Evolutionary conservation across 495 filamentous ascomycete species (phyloP), one percentile per base, ranked within the genome.

Genomic region (Thozetella sp.): DNA sequence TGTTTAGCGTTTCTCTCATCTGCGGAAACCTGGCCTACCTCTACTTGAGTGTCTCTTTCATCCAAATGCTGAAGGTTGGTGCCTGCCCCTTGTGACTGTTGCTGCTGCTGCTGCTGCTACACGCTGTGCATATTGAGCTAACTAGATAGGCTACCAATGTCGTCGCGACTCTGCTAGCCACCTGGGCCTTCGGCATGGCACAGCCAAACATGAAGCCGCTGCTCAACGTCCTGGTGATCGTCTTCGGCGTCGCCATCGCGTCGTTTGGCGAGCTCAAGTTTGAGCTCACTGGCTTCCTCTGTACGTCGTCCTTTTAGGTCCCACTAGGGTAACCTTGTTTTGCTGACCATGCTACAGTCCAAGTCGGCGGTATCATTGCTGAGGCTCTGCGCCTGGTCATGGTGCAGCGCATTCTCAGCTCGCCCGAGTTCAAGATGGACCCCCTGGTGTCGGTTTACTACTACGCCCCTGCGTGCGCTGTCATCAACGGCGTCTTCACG

Each of bases 351-450:
- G 10, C 43, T n/a, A 4, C n/a, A 48, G 43, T 48, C 83, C 92
- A 96, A 76, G 69, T 87, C 52, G 86, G 79, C 56, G 92, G 92
- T 73, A 88, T 96, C 66, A 68, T 88, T 66, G 93, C 93, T 74
- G 92, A 96, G 75, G 91, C 92, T 59, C 85, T 89, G 59, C 88
- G 92, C 64, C 81, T 96, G 64, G 89, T 90, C 72, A 86, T 96
- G 88, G 90, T 96, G 25, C 87, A 94, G 79, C 85, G 85, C 53
- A 78, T 96, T 53, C 84, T 96, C 50, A 91, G 85, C 80, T 89
- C 88, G 19, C 79, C 89, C 53, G 91, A 93, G 75, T 93, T 86
- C 83, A 94, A 93, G 85, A 96, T 96, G 92, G 91, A 96, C 72
- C 92, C 92, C 56, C 84, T 94, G 23, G 92, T 96, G 25, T 94